Percentiles rank a stretch among this genome's conserved stretches.
These are phyloP conservation scores for Colletotrichum aenigma DNA, from an alignment of 2,329 filamentous ascomycete genomes.

Conservation along the genomic window DNA sequence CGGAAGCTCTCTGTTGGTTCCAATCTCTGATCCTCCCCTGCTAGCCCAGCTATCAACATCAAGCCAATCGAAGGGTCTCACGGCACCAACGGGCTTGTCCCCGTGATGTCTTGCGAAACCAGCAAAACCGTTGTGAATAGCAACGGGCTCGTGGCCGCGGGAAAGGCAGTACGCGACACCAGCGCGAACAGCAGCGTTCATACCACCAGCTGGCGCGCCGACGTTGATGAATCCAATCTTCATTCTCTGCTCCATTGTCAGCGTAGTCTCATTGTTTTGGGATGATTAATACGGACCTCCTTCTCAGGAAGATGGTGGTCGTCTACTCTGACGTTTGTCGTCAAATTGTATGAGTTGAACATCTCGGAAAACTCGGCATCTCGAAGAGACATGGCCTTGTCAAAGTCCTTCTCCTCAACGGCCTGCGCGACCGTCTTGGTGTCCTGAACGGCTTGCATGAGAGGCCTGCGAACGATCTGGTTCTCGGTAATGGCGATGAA, in stretches of 20 bases:
- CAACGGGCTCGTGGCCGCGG: slow-evolving; percentile 89
- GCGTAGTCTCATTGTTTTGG: slow-evolving; percentile 4
- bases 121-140: slow-evolving; percentile 96
- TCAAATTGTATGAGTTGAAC: slow-evolving; percentile 88
- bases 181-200: slow-evolving; percentile 95
- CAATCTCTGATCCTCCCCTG: slow-evolving; percentile 96
- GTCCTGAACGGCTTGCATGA: slow-evolving; percentile 86
- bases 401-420: slow-evolving; percentile 86
- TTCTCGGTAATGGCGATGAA: slow-evolving; percentile 98
- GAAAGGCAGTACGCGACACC: slow-evolving; percentile 92
- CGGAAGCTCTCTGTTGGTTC: slow-evolving; percentile 93
- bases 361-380: slow-evolving; percentile 95
- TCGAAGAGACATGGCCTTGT: slow-evolving; percentile 82
- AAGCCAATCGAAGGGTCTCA: slow-evolving; percentile 87
- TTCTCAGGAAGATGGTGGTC: slow-evolving; percentile 68
- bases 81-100: slow-evolving; percentile 80
- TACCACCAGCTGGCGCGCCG: slow-evolving; percentile 93
- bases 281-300: slow-evolving; percentile 57
- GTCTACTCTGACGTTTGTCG: slow-evolving; percentile 80
- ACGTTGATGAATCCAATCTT: slow-evolving; percentile 96
- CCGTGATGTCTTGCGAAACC: slow-evolving; percentile 89
- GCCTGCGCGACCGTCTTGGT: slow-evolving; percentile 85
- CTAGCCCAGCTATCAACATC: slow-evolving; percentile 96
- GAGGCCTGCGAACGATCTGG: slow-evolving; percentile 89
- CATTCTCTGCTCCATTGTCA: slow-evolving; percentile 68